Evolutionary conservation across 257 asterid genomes (phyloP), one percentile per base, ranked within the genome.

Genomic region (Leonotis leonurus): DNA sequence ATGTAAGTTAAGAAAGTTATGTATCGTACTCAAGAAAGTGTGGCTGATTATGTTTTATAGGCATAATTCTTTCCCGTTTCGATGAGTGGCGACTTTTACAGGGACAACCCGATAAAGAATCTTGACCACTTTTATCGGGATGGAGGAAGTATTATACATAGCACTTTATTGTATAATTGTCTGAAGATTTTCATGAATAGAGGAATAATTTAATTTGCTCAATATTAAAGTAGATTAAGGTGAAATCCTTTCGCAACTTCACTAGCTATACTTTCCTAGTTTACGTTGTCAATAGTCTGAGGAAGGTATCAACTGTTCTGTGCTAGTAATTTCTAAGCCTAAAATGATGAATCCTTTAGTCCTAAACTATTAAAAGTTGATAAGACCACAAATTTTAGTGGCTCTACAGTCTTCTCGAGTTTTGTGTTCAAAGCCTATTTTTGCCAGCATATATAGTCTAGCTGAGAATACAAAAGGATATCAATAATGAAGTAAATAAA

Each of bases 301-400:
- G 16, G 24, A 46, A 17, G 48, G 12, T n/a, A 14, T 32, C 27
- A 33, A 30, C 12, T 12, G 3, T 26, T 52, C 12, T 30, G 30
- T 11, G 32, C 64, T 20, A 24, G 43, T 25, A 16, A 13, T 22
- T 14, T 45, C 27, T 29, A 59, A 13, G 40, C 53, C 49, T 43
- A 24, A n/a, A 52, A n/a, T n/a, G 25, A 68, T 1, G 21, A 52
- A 57, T 10, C 13, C 50, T 21, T 14, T n/a, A 9, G n/a, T 32
- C 30, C 65, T 35, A 62, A 56, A 57, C 21, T 65, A 59, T 35
- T 20, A 35, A 62, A 52, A 40, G 18, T 48, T 62, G 49, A 58
- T 36, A 29, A 14, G 12, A 56, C 75, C 30, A 63, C 49, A 49
- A 55, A 58, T 27, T 14, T 30, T 2, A 30, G 5, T 46, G 39